Conservation (phyloP, 306 rosid species). For the Fragaria vesca region DNA sequence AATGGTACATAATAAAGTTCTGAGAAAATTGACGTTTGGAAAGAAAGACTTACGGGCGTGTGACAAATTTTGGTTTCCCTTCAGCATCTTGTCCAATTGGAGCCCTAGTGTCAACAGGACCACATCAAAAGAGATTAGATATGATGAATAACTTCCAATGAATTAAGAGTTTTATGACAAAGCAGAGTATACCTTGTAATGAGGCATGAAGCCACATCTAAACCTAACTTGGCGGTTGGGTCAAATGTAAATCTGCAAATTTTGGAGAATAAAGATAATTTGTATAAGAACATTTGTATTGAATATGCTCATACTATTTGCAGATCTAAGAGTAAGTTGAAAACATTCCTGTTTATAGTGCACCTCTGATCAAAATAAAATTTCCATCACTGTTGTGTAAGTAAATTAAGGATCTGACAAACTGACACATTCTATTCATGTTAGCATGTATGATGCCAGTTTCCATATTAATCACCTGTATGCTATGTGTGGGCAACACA, state of each 20-base stretch:
- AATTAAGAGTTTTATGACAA: background rate
- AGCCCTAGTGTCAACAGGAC: conserved; percentile 53
- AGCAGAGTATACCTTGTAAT: conserved; percentile 60
- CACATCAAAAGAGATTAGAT: conserved; percentile 13
- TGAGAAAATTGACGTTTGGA: conserved; percentile 10
- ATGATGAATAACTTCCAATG: background rate
- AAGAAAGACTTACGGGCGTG: conserved; percentile 79
- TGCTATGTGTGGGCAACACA: background rate
- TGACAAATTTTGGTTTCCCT: conserved; percentile 70
- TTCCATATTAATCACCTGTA: background rate
- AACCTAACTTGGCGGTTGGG: conserved; percentile 70
- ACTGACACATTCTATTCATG: background rate
- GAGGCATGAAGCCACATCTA: conserved; percentile 77
- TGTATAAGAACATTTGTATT: background rate
- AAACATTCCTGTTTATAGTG: background rate
- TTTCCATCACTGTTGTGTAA: background rate
- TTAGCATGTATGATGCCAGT: background rate
- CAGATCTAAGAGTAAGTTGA: background rate
- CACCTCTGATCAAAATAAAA: background rate
- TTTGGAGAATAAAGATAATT: conserved; percentile 8
- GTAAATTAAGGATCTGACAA: background rate
- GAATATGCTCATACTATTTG: background rate
- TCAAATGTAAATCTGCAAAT: conserved; percentile 79
- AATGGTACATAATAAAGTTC: background rate
- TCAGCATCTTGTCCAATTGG: conserved; percentile 73